Percentiles rank a stretch among this genome's conserved stretches.
These are phyloP conservation scores for Agaricus bisporus DNA, from an alignment of 768 basidiomycete species.

Conservation along the genomic window DNA sequence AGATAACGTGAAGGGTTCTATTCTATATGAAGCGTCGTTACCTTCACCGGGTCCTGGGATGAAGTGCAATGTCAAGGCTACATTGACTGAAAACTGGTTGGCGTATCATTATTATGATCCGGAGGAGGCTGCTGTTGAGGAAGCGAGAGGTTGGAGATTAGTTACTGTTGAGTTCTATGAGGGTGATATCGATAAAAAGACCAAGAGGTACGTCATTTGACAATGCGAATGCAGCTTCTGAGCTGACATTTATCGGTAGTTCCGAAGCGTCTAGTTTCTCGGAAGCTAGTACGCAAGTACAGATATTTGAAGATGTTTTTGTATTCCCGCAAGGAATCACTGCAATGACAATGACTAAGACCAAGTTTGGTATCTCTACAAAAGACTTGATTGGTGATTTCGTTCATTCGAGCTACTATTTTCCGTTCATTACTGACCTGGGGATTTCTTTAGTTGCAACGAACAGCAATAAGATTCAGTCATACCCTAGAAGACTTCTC, in stretches of 20 bases:
- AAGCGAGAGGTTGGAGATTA: conserved; percentile 63
- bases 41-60: conserved; percentile 24
- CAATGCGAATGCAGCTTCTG: not conserved
- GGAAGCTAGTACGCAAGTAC: conserved; percentile 53
- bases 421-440: not conserved
- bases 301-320: conserved; percentile 40
- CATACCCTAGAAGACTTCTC: conserved; percentile 65
- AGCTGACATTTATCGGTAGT: conserved; percentile 18
- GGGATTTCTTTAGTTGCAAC: conserved; percentile 59
- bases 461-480: conserved; percentile 64
- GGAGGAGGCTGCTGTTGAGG: conserved; percentile 35
- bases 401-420: not conserved
- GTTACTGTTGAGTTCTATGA: conserved; percentile 91
- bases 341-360: conserved; percentile 68
- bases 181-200: conserved; percentile 66
- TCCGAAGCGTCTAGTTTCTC: conserved; percentile 43
- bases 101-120: conserved; percentile 82
- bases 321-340: conserved; percentile 64
- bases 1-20: conserved; percentile 73
- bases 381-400: conserved; percentile 79
- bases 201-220: conserved; percentile 47
- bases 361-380: conserved; percentile 82
- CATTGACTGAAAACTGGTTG: conserved; percentile 87
- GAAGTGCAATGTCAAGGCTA: conserved; percentile 61
- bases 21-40: conserved; percentile 62